These are phyloP conservation scores for Colletotrichum tropicale DNA, from an alignment of 2,329 filamentous ascomycete genomes.

Conservation along the genomic window DNA sequence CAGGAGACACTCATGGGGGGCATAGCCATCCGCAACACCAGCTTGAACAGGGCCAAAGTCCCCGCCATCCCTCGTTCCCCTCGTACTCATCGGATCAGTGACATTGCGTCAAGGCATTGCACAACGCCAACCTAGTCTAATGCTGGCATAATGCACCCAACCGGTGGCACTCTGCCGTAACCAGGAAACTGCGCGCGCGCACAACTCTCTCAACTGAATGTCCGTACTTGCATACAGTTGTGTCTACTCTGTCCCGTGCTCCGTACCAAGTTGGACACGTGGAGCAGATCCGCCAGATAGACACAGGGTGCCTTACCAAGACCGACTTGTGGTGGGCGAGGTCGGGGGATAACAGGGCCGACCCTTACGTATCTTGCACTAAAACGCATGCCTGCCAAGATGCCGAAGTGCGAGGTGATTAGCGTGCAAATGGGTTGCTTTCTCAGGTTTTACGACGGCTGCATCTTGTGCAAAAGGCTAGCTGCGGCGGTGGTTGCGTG, in stretches of 20 bases:
- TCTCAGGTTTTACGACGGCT: conserved; percentile 8
- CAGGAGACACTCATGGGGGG: neutral
- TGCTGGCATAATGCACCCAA: neutral
- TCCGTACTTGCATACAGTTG: neutral
- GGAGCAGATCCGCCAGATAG: neutral
- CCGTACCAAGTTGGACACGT: neutral
- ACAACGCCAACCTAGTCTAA: neutral
- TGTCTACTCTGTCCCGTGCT: neutral
- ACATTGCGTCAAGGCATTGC: neutral
- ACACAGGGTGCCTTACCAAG: neutral
- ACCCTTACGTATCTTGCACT: neutral
- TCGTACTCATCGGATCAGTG: neutral
- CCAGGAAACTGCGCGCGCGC: neutral
- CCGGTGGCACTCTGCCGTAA: neutral
- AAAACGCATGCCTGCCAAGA: neutral
- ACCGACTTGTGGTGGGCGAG: neutral
- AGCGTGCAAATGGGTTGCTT: neutral
- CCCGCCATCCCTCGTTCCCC: neutral
- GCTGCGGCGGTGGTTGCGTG: neutral
- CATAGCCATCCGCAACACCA: neutral
- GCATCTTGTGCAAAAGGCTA: conserved; percentile 2
- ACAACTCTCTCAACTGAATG: neutral
- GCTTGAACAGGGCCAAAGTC: neutral
- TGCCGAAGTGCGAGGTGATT: neutral
- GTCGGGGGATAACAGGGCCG: neutral